Conservation (phyloP, 1,284 basidiomycete genomes). For the Crucibulum parvulum region DNA sequence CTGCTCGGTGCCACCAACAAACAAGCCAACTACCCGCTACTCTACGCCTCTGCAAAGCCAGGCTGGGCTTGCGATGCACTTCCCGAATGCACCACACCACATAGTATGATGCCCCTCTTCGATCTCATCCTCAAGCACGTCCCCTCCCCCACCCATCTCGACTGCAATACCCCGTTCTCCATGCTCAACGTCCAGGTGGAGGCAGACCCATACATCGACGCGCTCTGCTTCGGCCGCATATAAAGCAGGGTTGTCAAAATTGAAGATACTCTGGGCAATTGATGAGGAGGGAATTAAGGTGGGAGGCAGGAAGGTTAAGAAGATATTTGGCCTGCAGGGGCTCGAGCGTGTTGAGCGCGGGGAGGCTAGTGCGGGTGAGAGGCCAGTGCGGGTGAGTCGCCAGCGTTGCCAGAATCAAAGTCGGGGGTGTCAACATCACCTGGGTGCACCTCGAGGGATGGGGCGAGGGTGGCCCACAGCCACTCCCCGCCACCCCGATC, state of each 20-base stretch:
- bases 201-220: conserved; percentile 51
- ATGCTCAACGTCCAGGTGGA: conserved; percentile 57
- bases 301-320: conserved; percentile 54
- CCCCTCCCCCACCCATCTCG: conserved; percentile 45
- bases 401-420: conserved; percentile 52
- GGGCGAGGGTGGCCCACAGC: conserved; percentile 43
- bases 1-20: conserved; percentile 54
- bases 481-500: conserved; percentile 52
- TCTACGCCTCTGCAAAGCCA: conserved; percentile 56
- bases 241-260: conserved; percentile 43
- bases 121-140: conserved; percentile 50
- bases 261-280: conserved; percentile 47
- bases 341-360: conserved; percentile 48
- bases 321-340: conserved; percentile 45
- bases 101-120: conserved; percentile 48
- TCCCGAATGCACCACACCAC: not conserved
- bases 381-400: conserved; percentile 27
- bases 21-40: conserved; percentile 54
- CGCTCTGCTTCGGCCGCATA: conserved; percentile 52
- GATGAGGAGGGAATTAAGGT: conserved; percentile 47
- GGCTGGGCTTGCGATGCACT: conserved; percentile 47
- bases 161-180: conserved; percentile 45
- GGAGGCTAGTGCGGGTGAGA: conserved; percentile 18
- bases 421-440: conserved; percentile 51
- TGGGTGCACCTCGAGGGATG: conserved; percentile 49